A percentile compares a stretch with the other conserved stretches of the same genome.
phyloP scores from a whole-genome alignment of 2,329 filamentous ascomycete genomes.

The Amauroascus verrucosus region DNA sequence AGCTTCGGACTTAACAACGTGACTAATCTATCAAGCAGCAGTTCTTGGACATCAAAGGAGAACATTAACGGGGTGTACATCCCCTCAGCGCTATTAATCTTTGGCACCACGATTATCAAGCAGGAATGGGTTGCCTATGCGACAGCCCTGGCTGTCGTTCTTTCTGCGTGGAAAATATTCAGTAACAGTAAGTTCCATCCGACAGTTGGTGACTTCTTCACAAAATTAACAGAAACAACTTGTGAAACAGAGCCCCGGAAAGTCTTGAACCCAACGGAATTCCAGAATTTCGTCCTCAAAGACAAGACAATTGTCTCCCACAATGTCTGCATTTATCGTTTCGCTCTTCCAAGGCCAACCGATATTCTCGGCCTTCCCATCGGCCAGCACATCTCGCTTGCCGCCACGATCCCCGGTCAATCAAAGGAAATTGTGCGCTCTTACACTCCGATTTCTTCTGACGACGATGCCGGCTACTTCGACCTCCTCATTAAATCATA shows the following conservation, averaged over 20 bases:
- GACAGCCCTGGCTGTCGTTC: conserved; percentile 51
- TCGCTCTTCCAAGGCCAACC: conserved; percentile 65
- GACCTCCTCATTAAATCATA: conserved; percentile 98
- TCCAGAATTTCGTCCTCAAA: conserved; percentile 85
- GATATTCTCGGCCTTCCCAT: conserved; percentile 92
- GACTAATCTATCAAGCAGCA: conserved; percentile 13
- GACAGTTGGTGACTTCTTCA: neutral
- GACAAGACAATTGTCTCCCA: conserved; percentile 95
- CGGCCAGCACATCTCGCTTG: conserved; percentile 97
- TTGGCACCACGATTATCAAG: conserved; percentile 70
- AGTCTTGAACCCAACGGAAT: conserved; percentile 73
- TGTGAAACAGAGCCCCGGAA: conserved; percentile 55
- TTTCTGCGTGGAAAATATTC: conserved; percentile 63
- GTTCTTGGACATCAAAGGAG: conserved; percentile 29
- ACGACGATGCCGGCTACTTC: conserved; percentile 82
- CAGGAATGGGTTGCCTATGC: conserved; percentile 65
- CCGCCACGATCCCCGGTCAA: conserved; percentile 65
- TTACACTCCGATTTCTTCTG: conserved; percentile 84
- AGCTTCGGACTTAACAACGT: neutral
- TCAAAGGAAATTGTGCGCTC: conserved; percentile 79
- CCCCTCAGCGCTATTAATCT: conserved; percentile 65
- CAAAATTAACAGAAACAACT: neutral
- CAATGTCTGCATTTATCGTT: conserved; percentile 98
- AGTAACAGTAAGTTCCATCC: conserved; percentile 51
- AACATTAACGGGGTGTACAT: conserved; percentile 75